Evolutionary conservation across 1,139 yeast genomes (phyloP).

Genomic region (Candida labiduridarum): DNA sequence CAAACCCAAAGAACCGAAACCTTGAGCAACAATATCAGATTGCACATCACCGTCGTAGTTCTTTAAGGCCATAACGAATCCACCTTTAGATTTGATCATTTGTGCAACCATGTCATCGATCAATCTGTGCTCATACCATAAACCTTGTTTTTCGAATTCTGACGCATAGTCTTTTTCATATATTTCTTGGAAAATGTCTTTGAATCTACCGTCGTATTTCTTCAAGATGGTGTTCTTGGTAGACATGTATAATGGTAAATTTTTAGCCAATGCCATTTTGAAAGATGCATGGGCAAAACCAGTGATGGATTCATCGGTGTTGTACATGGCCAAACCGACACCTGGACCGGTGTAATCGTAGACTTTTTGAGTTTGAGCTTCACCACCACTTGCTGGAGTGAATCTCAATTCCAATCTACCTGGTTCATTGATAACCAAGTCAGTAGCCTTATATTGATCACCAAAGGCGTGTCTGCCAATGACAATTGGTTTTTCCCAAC

Average conservation of each 20-base stretch:
- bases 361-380: slow-evolving; percentile 51
- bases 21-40: slow-evolving; percentile 85
- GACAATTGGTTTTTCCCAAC: slow-evolving; percentile 81
- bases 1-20: slow-evolving; percentile 80
- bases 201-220: slow-evolving; percentile 80
- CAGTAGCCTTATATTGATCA: slow-evolving; percentile 83
- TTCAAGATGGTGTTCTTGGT: slow-evolving; percentile 82
- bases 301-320: slow-evolving; percentile 75
- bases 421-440: slow-evolving; percentile 65
- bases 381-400: slow-evolving; percentile 64
- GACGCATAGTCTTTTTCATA: slow-evolving; percentile 60
- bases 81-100: slow-evolving; percentile 84
- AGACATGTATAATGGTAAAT: slow-evolving; percentile 67
- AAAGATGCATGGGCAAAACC: slow-evolving; percentile 82
- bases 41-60: slow-evolving; percentile 88
- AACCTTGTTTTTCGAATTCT: slow-evolving; percentile 64
- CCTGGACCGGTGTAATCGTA: slow-evolving; percentile 67
- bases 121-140: slow-evolving; percentile 79
- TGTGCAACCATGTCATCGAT: slow-evolving; percentile 91
- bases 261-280: slow-evolving; percentile 68
- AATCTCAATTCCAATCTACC: slow-evolving; percentile 69
- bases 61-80: slow-evolving; percentile 80
- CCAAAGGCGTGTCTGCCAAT: slow-evolving; percentile 89
- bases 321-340: slow-evolving; percentile 81
- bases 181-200: slow-evolving; percentile 72